phyloP scores from a whole-genome alignment of 495 filamentous ascomycete genomes.

The Neurospora sp. region DNA sequence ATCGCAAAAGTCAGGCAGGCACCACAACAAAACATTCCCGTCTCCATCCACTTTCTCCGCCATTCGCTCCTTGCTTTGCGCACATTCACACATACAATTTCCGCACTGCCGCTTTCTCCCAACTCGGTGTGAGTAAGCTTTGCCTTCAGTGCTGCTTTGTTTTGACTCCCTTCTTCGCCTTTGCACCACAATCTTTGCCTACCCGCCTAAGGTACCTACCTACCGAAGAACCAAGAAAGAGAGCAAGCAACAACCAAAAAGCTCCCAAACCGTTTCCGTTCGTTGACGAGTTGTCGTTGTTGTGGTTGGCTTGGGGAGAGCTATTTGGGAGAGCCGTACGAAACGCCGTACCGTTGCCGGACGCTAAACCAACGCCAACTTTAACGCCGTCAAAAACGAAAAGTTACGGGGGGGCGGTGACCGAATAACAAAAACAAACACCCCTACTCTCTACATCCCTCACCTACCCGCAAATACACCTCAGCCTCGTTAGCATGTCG shows the following conservation, averaged over 20 bases:
- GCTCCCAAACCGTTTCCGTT: neutral
- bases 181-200: neutral
- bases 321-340: neutral
- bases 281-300: neutral
- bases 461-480: neutral
- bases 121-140: neutral
- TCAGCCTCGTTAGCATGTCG: conserved; percentile 23
- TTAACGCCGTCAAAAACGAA: neutral
- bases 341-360: neutral
- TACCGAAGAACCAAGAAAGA: neutral
- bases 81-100: neutral
- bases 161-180: neutral
- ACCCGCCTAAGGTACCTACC: neutral
- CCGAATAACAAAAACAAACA: neutral
- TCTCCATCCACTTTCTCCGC: neutral
- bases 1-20: neutral
- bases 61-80: neutral
- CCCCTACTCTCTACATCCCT: neutral
- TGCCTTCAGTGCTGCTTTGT: neutral
- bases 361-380: neutral
- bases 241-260: neutral
- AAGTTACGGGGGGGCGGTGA: neutral
- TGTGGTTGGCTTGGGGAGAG: neutral
- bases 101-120: neutral
- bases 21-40: neutral